These are phyloP conservation scores for Peronospora tabacina DNA, from an alignment of 352 stramenopile species.

Conservation along the genomic window DNA sequence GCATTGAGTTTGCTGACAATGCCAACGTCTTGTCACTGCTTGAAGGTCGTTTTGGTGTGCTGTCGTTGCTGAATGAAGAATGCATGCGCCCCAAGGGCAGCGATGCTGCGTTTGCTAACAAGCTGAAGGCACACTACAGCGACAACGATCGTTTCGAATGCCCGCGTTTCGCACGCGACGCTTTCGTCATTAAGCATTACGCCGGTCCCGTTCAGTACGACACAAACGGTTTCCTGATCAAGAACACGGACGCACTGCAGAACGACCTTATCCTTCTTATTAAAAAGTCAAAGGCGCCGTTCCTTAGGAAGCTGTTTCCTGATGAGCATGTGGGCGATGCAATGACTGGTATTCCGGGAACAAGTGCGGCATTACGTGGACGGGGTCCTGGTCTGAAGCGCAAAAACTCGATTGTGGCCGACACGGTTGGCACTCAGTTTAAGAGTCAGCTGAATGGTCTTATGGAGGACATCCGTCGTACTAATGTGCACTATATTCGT, in stretches of 20 bases:
- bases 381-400: conserved; percentile 42
- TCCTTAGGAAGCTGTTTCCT: conserved; percentile 74
- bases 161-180: conserved; percentile 72
- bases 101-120: conserved; percentile 82
- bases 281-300: conserved; percentile 55
- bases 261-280: conserved; percentile 88
- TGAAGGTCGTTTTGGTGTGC: conserved; percentile 80
- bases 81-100: conserved; percentile 85
- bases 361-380: conserved; percentile 16
- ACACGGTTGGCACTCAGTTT: conserved; percentile 89
- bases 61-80: conserved; percentile 92
- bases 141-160: conserved; percentile 85
- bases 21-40: conserved; percentile 87
- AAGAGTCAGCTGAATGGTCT: conserved; percentile 89
- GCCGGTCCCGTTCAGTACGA: conserved; percentile 94
- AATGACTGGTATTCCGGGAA: conserved; percentile 34
- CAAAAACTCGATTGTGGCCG: conserved; percentile 74
- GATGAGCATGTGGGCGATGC: conserved; percentile 53
- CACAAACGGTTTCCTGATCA: conserved; percentile 90
- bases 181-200: conserved; percentile 95
- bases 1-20: conserved; percentile 90
- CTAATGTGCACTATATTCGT: conserved; percentile 96
- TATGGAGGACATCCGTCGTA: conserved; percentile 92
- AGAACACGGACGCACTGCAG: conserved; percentile 94
- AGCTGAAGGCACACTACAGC: conserved; percentile 83